phyloP scores from a whole-genome alignment of 2,329 filamentous ascomycete species.

The Neonectria magnoliae region DNA sequence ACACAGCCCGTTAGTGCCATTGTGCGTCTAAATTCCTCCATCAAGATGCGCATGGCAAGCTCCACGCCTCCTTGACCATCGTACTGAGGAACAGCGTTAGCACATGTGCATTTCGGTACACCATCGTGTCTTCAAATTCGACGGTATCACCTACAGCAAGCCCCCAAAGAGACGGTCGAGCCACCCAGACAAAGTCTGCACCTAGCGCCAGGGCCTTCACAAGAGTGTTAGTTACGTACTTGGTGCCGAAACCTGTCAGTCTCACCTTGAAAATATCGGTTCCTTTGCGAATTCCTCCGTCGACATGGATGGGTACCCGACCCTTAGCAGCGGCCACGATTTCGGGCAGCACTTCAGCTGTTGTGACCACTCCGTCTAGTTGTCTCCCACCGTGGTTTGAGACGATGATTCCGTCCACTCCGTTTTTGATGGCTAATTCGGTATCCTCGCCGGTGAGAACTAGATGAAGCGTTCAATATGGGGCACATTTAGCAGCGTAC shows the following conservation, averaged over 20 bases:
- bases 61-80: slow-evolving; percentile 17
- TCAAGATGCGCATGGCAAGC: slow-evolving; percentile 13
- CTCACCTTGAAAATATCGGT: slow-evolving; percentile 23
- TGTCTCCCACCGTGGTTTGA: slow-evolving; percentile 23
- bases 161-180: slow-evolving; percentile 18
- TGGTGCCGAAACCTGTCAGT: too few species aligned
- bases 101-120: neutral
- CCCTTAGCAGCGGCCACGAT: slow-evolving; percentile 19
- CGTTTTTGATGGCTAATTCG: slow-evolving; percentile 13
- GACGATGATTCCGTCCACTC: slow-evolving; percentile 21
- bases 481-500: neutral
- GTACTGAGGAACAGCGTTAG: neutral
- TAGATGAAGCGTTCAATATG: neutral
- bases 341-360: slow-evolving; percentile 17
- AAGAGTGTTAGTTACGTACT: neutral
- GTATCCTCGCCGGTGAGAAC: slow-evolving; percentile 18
- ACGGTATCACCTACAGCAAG: slow-evolving; percentile 9
- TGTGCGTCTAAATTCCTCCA: slow-evolving; percentile 20
- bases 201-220: slow-evolving; percentile 17
- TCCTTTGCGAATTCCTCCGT: slow-evolving; percentile 22
- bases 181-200: slow-evolving; percentile 23
- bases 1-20: slow-evolving; percentile 16
- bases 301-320: slow-evolving; percentile 17
- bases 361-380: slow-evolving; percentile 18
- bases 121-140: neutral